These are phyloP conservation scores for Aspergillus nanangensis DNA, from an alignment of 495 filamentous ascomycete genomes.

Conservation along the genomic window DNA sequence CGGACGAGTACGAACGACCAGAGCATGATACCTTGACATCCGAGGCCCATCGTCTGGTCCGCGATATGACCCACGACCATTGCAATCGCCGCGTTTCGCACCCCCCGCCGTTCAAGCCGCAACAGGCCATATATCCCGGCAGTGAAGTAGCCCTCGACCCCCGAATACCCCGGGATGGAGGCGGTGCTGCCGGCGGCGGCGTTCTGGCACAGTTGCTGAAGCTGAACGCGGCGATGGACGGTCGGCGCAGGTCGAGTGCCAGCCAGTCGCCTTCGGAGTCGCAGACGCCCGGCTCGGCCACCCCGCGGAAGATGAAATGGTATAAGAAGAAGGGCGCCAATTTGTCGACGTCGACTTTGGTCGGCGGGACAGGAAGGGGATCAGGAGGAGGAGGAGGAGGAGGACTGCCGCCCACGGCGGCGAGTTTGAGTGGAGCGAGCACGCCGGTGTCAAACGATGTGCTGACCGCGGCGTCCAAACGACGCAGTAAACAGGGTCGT, in stretches of 20 bases:
- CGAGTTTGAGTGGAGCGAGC: conserved; percentile 24
- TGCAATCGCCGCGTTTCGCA: not conserved
- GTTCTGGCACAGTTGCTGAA: conserved; percentile 32
- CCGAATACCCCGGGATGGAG: not conserved
- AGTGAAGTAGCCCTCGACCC: not conserved
- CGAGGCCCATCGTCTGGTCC: conserved; percentile 21
- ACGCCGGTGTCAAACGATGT: conserved; percentile 28
- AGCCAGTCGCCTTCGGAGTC: not conserved
- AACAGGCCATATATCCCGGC: not conserved
- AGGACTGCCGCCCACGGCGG: too few relatives aligned
- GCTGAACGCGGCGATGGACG: conserved; percentile 16
- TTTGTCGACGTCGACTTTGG: conserved; percentile 22
- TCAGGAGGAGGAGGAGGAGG: conserved; percentile 1
- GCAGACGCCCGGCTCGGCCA: conserved; percentile 7
- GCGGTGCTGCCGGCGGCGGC: conserved; percentile 27
- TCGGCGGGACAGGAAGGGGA: conserved; percentile 6
- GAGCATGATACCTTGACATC: conserved; percentile 4
- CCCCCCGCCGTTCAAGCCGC: not conserved
- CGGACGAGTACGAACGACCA: not conserved
- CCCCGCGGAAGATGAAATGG: conserved; percentile 29
- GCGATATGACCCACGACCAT: conserved; percentile 13
- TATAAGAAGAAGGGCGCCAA: conserved; percentile 27
- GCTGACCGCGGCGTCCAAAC: conserved; percentile 24
- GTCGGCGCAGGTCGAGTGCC: conserved; percentile 7
- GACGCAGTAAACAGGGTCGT: conserved; percentile 19